phyloP scores from a whole-genome alignment of 257 asterid genomes.

The Solanum pinnatisectum region DNA sequence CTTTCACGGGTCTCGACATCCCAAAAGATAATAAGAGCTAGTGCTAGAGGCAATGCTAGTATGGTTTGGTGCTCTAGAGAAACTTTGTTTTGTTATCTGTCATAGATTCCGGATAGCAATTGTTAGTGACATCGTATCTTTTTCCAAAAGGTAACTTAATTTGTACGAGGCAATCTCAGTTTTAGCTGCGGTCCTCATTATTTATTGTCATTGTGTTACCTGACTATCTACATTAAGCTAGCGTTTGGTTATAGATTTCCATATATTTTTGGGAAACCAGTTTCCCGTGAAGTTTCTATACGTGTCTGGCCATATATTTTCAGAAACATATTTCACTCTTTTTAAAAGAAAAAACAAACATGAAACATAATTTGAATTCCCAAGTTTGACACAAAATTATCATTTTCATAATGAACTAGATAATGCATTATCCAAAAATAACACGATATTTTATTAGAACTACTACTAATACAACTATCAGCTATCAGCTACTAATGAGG shows the following conservation, averaged over 20 bases:
- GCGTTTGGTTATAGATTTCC: not conserved
- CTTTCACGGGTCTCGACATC: conserved; percentile 45
- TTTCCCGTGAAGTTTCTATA: not conserved
- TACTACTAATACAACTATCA: not conserved
- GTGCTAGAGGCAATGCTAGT: conserved; percentile 10
- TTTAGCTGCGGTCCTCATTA: not conserved
- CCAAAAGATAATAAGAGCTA: conserved; percentile 33
- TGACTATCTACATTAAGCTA: not conserved
- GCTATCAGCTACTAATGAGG: not conserved
- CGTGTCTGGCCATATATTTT: not conserved
- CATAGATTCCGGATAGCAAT: not conserved
- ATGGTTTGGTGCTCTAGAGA: not conserved
- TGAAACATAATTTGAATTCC: not conserved
- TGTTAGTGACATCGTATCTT: not conserved
- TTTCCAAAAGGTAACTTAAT: not conserved
- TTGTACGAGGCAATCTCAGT: not conserved
- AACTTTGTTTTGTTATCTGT: not conserved
- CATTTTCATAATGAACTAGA: not conserved
- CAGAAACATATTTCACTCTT: not conserved
- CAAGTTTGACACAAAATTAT: not conserved
- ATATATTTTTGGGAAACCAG: not conserved
- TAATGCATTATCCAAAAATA: not conserved
- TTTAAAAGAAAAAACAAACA: not conserved
- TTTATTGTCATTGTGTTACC: not conserved
- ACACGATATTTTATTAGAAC: not conserved